Evolutionary conservation across 2,329 filamentous ascomycete genomes (phyloP).

Genomic region (Aspergillus brasiliensis): DNA sequence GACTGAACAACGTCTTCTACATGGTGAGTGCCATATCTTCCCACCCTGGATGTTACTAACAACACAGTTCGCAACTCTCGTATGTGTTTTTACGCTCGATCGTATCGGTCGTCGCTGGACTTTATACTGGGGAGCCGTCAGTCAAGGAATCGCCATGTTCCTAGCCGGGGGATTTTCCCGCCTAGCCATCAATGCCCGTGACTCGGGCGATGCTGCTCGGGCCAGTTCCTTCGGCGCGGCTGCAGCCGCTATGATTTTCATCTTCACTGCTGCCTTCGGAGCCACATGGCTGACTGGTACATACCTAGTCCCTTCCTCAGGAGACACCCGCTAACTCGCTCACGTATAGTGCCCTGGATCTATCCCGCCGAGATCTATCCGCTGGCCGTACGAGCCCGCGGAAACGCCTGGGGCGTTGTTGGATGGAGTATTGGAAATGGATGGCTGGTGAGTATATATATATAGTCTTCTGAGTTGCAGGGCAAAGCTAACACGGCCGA

Average conservation of each 20-base stretch:
- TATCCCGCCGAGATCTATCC: conserved; percentile 76
- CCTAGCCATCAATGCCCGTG: conserved; percentile 53
- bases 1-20: conserved; percentile 59
- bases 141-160: conserved; percentile 68
- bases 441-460: conserved; percentile 54
- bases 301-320: conserved; percentile 65
- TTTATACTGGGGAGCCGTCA: conserved; percentile 67
- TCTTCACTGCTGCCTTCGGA: conserved; percentile 67
- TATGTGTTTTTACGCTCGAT: conserved; percentile 71
- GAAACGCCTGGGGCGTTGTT: conserved; percentile 74
- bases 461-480: conserved; percentile 22
- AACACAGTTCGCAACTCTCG: conserved; percentile 63
- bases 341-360: conserved; percentile 55
- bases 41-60: background rate
- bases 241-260: conserved; percentile 70
- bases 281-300: conserved; percentile 59
- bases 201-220: conserved; percentile 48
- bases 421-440: conserved; percentile 77
- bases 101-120: conserved; percentile 70
- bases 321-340: conserved; percentile 50
- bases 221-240: conserved; percentile 62
- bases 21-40: conserved; percentile 44
- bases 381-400: conserved; percentile 68
- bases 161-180: conserved; percentile 65
- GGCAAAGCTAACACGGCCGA: conserved; percentile 13